phyloP scores from a whole-genome alignment of 352 stramenopile genomes.

The Thraustochytrium sp. region DNA sequence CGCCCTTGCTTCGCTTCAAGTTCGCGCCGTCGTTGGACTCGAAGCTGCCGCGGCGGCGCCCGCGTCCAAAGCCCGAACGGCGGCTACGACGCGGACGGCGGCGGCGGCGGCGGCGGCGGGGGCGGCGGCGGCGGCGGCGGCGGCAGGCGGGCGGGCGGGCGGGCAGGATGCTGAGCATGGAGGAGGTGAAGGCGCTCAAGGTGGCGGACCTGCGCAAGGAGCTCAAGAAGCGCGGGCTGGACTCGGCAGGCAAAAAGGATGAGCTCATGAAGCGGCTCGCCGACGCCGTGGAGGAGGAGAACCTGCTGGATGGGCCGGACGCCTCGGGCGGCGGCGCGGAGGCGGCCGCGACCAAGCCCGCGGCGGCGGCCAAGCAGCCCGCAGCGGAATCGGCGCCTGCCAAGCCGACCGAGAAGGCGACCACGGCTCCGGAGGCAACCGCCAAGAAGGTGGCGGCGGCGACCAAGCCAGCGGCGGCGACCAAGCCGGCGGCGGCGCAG shows the following conservation, averaged over 20 bases:
- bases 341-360: background rate
- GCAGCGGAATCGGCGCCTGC: background rate
- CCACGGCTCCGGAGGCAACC: too few relatives aligned
- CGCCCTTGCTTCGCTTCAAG: too few relatives aligned
- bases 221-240: background rate
- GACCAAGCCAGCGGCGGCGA: background rate
- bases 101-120: too few relatives aligned
- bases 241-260: background rate
- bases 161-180: background rate
- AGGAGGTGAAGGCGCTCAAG: constrained; percentile 17
- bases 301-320: background rate
- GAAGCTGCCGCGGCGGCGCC: too few relatives aligned
- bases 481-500: background rate
- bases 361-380: background rate
- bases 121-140: too few relatives aligned
- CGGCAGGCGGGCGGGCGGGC: too few relatives aligned
- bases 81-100: too few relatives aligned
- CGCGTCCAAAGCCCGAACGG: too few relatives aligned
- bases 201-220: constrained; percentile 11
- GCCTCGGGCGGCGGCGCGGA: background rate
- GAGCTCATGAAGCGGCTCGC: background rate
- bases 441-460: background rate
- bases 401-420: background rate
- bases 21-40: too few relatives aligned
- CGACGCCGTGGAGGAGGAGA: constrained; percentile 16